Evolutionary conservation across 2,329 filamentous ascomycete genomes (phyloP).

Genomic region (Hymenoscyphus linearis): DNA sequence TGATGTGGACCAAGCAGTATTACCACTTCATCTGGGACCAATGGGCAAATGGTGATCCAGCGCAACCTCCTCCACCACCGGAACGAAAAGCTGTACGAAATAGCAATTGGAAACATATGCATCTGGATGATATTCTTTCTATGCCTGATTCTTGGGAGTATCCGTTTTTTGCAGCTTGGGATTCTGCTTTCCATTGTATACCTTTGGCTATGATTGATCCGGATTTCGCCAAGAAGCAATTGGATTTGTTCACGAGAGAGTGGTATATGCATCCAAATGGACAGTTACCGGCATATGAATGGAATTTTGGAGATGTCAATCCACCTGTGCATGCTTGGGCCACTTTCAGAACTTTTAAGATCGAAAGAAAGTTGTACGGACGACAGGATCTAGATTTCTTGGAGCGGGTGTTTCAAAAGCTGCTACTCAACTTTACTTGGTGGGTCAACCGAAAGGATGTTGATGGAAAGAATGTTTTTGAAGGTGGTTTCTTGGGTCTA

Average conservation of each 20-base stretch:
- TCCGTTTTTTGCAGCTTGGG: conserved; percentile 96
- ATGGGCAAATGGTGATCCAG: conserved; percentile 92
- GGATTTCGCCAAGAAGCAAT: conserved; percentile 96
- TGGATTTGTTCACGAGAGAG: conserved; percentile 91
- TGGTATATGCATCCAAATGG: conserved; percentile 99
- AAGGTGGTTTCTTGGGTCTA: conserved; percentile 89
- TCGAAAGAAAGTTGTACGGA: conserved; percentile 95
- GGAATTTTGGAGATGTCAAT: conserved; percentile 98
- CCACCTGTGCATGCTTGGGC: conserved; percentile 96
- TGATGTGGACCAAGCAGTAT: conserved; percentile 98
- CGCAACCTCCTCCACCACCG: conserved; percentile 78
- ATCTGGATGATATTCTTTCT: conserved; percentile 90
- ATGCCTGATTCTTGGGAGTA: conserved; percentile 99
- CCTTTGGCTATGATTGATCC: conserved; percentile 95
- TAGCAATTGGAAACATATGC: conserved; percentile 86
- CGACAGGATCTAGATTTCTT: conserved; percentile 92
- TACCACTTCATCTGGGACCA: conserved; percentile 98
- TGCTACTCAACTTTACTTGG: conserved; percentile 96
- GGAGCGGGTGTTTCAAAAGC: conserved; percentile 92
- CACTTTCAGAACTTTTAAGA: conserved; percentile 94
- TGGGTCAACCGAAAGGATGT: conserved; percentile 97
- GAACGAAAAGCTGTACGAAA: conserved; percentile 79
- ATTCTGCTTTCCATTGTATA: conserved; percentile 95
- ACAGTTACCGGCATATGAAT: conserved; percentile 86
- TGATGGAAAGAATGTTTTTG: conserved; percentile 95